phyloP scores from a whole-genome alignment of 148 eudicot species.

The Arbutus unedo region DNA sequence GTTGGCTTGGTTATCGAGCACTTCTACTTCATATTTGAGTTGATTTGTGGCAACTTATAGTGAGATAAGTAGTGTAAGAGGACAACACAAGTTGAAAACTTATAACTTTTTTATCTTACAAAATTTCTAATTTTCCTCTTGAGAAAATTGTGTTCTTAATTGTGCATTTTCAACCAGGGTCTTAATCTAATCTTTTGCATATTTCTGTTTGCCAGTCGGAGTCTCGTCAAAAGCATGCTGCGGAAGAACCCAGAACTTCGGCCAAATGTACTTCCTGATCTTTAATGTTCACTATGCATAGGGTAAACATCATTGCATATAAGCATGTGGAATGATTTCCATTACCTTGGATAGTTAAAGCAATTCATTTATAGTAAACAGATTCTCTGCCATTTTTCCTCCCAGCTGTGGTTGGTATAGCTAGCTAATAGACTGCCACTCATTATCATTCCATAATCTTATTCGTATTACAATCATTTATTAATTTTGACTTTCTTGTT shows the following conservation, averaged over 20 bases:
- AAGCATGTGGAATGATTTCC: not conserved
- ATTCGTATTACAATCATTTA: not conserved
- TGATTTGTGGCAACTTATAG: not conserved
- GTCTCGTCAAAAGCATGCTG: slow-evolving; percentile 90
- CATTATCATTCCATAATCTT: not conserved
- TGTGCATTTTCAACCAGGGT: not conserved
- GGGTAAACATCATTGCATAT: not conserved
- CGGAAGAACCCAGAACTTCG: slow-evolving; percentile 91
- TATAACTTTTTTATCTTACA: not conserved
- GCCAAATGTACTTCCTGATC: slow-evolving; percentile 62
- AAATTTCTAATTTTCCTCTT: not conserved
- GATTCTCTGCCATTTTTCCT: slow-evolving; percentile 7
- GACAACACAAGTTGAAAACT: not conserved
- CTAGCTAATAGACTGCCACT: not conserved
- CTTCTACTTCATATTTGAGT: not conserved
- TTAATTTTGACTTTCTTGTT: not conserved
- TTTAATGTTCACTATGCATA: slow-evolving; percentile 9
- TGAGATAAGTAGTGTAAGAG: not conserved
- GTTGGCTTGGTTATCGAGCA: slow-evolving; percentile 7
- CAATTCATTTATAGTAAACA: not conserved
- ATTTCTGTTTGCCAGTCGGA: slow-evolving; percentile 63
- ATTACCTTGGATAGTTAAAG: not conserved
- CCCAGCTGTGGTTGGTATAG: not conserved
- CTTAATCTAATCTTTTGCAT: slow-evolving; percentile 5
- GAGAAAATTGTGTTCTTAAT: not conserved